Evolutionary conservation across 306 rosid genomes (phyloP).

Genomic region (Morella rubra): DNA sequence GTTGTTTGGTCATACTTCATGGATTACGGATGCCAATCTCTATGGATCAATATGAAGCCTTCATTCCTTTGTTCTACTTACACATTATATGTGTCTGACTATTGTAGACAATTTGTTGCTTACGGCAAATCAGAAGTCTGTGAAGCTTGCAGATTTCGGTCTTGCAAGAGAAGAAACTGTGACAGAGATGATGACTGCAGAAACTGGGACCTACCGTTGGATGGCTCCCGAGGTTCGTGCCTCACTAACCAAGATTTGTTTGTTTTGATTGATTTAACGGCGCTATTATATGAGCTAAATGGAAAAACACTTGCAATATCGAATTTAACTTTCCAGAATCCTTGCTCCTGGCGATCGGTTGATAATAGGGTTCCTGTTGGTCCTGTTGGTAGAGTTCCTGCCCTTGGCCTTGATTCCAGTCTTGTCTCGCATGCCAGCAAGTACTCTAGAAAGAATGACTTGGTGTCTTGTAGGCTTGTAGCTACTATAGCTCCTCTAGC

Average conservation of each 20-base stretch:
- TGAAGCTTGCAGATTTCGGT: constrained; percentile 94
- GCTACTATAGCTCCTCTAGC: too few species aligned
- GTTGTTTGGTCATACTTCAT: background rate
- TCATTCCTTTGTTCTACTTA: constrained; percentile 8
- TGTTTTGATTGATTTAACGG: background rate
- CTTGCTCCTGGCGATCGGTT: too few species aligned
- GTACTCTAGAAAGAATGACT: too few species aligned
- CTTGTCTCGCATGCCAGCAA: too few species aligned
- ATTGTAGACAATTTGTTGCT: constrained; percentile 89
- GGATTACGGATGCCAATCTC: constrained; percentile 1
- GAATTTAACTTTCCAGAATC: too few species aligned
- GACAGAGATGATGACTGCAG: constrained; percentile 99
- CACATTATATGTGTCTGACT: constrained; percentile 7
- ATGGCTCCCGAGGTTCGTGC: constrained; percentile 93
- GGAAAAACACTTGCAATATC: background rate
- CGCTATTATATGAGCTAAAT: background rate
- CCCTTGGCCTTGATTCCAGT: too few species aligned
- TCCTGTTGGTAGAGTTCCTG: too few species aligned
- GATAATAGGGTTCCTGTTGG: too few species aligned
- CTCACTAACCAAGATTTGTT: background rate
- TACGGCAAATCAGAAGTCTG: constrained; percentile 77
- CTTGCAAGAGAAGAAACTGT: constrained; percentile 97
- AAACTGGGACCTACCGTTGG: constrained; percentile 97
- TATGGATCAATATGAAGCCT: background rate
- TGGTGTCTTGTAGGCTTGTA: too few species aligned